Evolutionary conservation across 441 rosid species (phyloP), one percentile per base, ranked within the genome.

Genomic region (Aleurites moluccanus): DNA sequence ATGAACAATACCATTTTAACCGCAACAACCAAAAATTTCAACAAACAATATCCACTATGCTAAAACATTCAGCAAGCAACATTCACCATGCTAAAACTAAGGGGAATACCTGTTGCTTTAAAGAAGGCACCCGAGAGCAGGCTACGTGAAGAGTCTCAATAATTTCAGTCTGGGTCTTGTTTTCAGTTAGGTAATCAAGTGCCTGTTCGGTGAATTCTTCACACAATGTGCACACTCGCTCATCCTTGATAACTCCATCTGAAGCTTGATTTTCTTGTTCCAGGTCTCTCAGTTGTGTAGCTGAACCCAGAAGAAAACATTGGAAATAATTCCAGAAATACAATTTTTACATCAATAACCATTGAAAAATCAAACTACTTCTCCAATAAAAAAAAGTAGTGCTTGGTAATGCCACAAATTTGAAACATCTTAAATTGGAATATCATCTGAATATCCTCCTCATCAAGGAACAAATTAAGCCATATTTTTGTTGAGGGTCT

Each of bases 171-270:
- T 96, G 97, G 71, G 98, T 96, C 76, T 85, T 81, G 77, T 96
- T 93, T 59, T 84, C 83, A 65, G 80, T 66, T 66, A 96, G 80
- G 86, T 85, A 93, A 75, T 67, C 87, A 75, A 93, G 79, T 79
- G 97, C 90, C 74, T 79, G 75, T 23, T 82, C 70, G 55, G 87
- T 83, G 83, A 83, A 96, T 77, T 93, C 96, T 86, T 96, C 93
- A 72, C 98, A 96, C 27, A 93, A 73, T 53, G 88, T 74, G 84
- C 99, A 93, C 15, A 88, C 74, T 25, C 88, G 77, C 20, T 89
- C 83, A 15, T 85, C 83, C 73, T 60, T 67, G 27, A 70, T 25
- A 75, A 76, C 81, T 65, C 78, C 73, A 64, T 82, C 88, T 75
- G 77, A 71, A 74, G 76, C 64, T 70, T 18, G 83, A 33, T 50